These are phyloP conservation scores for Neurospora sp. DNA, from an alignment of 495 filamentous ascomycete species.

Conservation along the genomic window DNA sequence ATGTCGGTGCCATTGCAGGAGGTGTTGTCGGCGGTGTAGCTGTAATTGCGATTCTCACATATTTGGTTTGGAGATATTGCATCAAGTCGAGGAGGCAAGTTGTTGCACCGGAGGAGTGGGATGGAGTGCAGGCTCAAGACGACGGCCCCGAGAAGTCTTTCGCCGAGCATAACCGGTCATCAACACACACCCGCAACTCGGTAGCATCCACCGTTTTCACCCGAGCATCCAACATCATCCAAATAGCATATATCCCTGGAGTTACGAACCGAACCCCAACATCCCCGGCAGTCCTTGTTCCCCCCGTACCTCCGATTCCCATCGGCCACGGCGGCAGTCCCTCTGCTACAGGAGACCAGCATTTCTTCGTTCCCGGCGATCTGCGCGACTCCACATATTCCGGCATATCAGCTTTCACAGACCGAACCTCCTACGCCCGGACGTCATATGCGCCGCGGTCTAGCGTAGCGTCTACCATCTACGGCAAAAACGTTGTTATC, in stretches of 20 bases:
- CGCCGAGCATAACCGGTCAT: constrained; percentile 54
- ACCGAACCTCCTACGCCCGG: constrained; percentile 55
- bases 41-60: constrained; percentile 58
- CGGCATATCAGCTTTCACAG: constrained; percentile 51
- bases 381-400: constrained; percentile 81
- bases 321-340: constrained; percentile 50
- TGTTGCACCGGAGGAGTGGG: constrained; percentile 37
- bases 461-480: constrained; percentile 86
- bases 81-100: constrained; percentile 68
- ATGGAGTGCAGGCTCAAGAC: constrained; percentile 42
- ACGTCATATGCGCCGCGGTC: constrained; percentile 60
- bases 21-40: constrained; percentile 72
- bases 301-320: constrained; percentile 87
- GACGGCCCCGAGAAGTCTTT: constrained; percentile 50
- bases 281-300: constrained; percentile 73
- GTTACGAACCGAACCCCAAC: constrained; percentile 86
- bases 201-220: constrained; percentile 94
- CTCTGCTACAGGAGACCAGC: constrained; percentile 60
- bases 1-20: constrained; percentile 73
- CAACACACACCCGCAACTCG: constrained; percentile 80
- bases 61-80: constrained; percentile 76
- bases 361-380: constrained; percentile 90
- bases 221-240: constrained; percentile 94
- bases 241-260: constrained; percentile 97
- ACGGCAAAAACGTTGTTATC: constrained; percentile 77